phyloP scores from a whole-genome alignment of 345 rosid genomes.

The Gynandropsis gynandra region DNA sequence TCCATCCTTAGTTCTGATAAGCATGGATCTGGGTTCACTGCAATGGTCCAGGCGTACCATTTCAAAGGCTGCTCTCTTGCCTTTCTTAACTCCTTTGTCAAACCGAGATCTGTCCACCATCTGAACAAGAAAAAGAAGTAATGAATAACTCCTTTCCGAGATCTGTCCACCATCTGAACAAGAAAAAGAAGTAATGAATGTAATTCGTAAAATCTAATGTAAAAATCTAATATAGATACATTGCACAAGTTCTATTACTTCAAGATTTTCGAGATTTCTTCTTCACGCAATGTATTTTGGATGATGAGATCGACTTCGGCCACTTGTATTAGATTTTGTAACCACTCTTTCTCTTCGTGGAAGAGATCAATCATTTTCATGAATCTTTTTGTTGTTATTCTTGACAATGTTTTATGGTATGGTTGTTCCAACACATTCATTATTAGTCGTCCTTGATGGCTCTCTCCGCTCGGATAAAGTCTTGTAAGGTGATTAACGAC shows the following conservation, averaged over 20 bases:
- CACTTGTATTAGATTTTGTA: conserved; percentile 26
- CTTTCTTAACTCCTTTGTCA: conserved; percentile 34
- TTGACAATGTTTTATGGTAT: conserved; percentile 36
- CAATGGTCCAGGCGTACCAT: conserved; percentile 47
- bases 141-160: conserved; percentile 38
- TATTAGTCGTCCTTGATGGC: conserved; percentile 19
- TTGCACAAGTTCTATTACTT: conserved; percentile 19
- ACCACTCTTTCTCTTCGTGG: conserved; percentile 24
- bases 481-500: conserved; percentile 23
- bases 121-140: conserved; percentile 27
- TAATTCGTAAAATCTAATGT: no score
- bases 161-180: conserved; percentile 57
- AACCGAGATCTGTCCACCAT: conserved; percentile 55
- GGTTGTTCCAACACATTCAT: conserved; percentile 27
- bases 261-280: conserved; percentile 28
- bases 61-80: conserved; percentile 49
- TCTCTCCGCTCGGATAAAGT: conserved; percentile 1
- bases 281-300: conserved; percentile 24
- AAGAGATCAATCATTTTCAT: background rate
- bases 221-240: background rate
- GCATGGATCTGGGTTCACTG: conserved; percentile 39
- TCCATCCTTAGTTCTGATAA: conserved; percentile 40
- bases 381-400: conserved; percentile 26
- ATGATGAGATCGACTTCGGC: conserved; percentile 31
- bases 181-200: no score